Evolutionary conservation across 495 filamentous ascomycete genomes (phyloP), one percentile per base, ranked within the genome.

Genomic region (Podospora fimiseda): DNA sequence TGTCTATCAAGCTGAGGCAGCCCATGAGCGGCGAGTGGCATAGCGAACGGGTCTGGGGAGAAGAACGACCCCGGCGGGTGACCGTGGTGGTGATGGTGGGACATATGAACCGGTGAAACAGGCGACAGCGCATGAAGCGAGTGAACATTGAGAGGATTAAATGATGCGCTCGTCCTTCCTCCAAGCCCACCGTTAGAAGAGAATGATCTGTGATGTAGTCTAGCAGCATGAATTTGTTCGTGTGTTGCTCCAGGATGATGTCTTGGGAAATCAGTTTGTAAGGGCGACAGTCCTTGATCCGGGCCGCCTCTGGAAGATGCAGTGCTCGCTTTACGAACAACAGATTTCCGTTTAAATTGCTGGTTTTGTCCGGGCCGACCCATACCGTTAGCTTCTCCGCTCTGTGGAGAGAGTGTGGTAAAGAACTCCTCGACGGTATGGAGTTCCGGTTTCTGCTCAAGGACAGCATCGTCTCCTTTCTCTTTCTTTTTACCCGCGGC

Each of bases 401-500:
- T 65, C 45, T 83, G 79, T 1, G 88, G 83, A 0, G 88, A 87
- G 18, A 93, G 75, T 53, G 82, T 88, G 48, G 88, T 84, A 66
- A 98, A 96, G 70, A 95, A 96, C 58, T 96, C 89, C 59, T 96
- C 93, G 22, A 96, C 90, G 23, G 88, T 96, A 60, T 93, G 90
- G 11, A 95, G 77, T 65, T 95, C 88, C 24, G 88, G 82, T 61
- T 89, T 88, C 56, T 95, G 87, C 48, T 89, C 85, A 56, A 95
- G 77, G 0, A 89, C 86, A 0, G 85, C 87, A 56, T 94, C 89
- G 24, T 88, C 84, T 22, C 84, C 85, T 7, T 80, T 84, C 55
- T 90, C 84, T 60, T 85, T 85, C 64, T 81, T 82, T 65, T 80
- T 74, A 51, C 80, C 78, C 1, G 74, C 70, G 36, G 83, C 83